Conservation (phyloP, 177 flowering plant species). For the Vitis hybrid region DNA sequence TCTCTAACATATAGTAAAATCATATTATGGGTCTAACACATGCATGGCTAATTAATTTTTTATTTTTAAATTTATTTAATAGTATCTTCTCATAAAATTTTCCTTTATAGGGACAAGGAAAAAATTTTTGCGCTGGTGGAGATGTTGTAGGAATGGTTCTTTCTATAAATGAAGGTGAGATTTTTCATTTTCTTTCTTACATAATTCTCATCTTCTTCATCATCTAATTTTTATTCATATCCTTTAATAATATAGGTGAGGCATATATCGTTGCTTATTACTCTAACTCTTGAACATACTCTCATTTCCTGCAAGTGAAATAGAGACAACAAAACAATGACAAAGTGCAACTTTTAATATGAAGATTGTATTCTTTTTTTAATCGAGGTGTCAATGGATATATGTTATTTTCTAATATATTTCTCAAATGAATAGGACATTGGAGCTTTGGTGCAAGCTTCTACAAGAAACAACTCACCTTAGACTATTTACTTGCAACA, state of each 20-base stretch:
- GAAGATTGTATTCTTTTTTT: neutral
- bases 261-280: neutral
- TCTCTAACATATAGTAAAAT: too few relatives aligned
- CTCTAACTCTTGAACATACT: too few relatives aligned
- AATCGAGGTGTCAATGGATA: too few relatives aligned
- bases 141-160: slow-evolving; percentile 10
- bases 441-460: slow-evolving; percentile 17
- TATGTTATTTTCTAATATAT: too few relatives aligned
- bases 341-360: neutral
- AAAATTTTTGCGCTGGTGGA: slow-evolving; percentile 28
- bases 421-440: slow-evolving; percentile 13
- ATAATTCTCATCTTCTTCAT: too few relatives aligned
- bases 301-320: neutral
- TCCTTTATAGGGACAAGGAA: slow-evolving; percentile 11
- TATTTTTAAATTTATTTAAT: too few relatives aligned
- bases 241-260: neutral
- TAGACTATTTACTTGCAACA: slow-evolving; percentile 24
- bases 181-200: too few relatives aligned
- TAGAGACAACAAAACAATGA: neutral
- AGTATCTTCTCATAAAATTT: too few relatives aligned
- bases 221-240: neutral
- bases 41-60: too few relatives aligned
- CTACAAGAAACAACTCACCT: slow-evolving; percentile 17
- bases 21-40: too few relatives aligned
- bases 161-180: neutral